Base-by-base conservation (phyloP, 139 green algal species). In the Chlamydomonas sphaeroides region DNA sequence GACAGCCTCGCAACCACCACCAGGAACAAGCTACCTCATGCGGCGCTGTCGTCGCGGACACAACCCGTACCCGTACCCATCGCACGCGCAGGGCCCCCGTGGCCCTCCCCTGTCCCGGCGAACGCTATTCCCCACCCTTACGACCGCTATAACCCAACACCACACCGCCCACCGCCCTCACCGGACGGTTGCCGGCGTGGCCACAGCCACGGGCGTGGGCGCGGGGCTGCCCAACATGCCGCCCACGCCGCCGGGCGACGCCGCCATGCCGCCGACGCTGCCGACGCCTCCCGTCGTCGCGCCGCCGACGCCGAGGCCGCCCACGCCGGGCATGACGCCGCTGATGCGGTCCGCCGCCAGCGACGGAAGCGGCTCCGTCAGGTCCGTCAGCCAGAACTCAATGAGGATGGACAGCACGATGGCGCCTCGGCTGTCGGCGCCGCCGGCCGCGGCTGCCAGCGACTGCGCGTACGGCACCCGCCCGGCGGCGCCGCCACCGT, bases 331-430 rank as follows among this genome's bases (percentile, higher is more conserved):
- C n/a, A n/a, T n/a, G n/a, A n/a, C n/a, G n/a, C 59, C 56, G 25
- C 68, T 59, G 42, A 66, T 63, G 2, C 30, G 25, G 18, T 69
- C 67, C 18, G 35, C 65, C 14, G 84, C 82, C 38, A 61, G 28
- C 15, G 59, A 45, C 30, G 92, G 90, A 61, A 96, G 66, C 11
- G 91, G 92, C 67, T 95, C 88, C 30, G 93, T 88, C 5, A 87
- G 70, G 53, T 96, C 94, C 28, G 91, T 94, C 56, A 96, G 79
- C 94, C 93, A 97, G 56, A 95, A 96, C 88, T 97, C 94, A 1
- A 95, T 33, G 42, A 97, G 85, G 51, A 94, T 83, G 53, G 81
- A 91, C 57, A 93, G 84, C 59, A 95, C 65, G 28, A 93, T 38
- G 23, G 90, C 75, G 10, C 89, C 84, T 11, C 77, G 53, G 26